Evolutionary conservation across 2,329 filamentous ascomycete genomes (phyloP).

Genomic region (Rasamsonia emersonii): DNA sequence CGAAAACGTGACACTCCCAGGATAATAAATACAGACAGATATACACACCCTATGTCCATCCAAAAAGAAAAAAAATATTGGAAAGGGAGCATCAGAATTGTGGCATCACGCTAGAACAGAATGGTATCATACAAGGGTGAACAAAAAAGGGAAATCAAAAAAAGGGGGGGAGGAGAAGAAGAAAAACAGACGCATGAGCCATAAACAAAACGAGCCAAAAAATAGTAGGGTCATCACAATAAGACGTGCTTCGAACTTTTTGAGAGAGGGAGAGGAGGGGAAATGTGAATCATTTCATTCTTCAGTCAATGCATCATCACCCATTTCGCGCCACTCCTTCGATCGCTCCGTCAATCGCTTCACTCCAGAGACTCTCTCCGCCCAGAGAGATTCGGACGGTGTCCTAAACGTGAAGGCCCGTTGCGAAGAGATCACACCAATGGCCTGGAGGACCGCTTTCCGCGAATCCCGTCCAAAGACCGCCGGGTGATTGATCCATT

Average conservation of each 20-base stretch:
- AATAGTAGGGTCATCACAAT: not conserved
- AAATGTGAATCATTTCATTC: slow-evolving; percentile 35
- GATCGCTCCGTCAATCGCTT: slow-evolving; percentile 73
- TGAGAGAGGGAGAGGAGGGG: too few species aligned
- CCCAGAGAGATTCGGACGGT: slow-evolving; percentile 82
- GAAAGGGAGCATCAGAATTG: too few species aligned
- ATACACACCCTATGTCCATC: too few species aligned
- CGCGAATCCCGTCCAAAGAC: slow-evolving; percentile 89
- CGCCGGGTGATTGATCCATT: slow-evolving; percentile 96
- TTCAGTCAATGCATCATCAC: slow-evolving; percentile 60
- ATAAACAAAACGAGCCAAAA: slow-evolving; percentile 3
- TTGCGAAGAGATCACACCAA: slow-evolving; percentile 92
- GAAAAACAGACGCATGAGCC: slow-evolving; percentile 4
- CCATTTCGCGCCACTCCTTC: slow-evolving; percentile 84
- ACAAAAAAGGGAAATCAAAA: slow-evolving; percentile 11
- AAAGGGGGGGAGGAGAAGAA: slow-evolving; percentile 6
- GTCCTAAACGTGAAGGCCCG: slow-evolving; percentile 89
- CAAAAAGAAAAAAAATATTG: too few species aligned
- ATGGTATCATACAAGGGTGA: slow-evolving; percentile 32
- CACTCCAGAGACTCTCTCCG: slow-evolving; percentile 69
- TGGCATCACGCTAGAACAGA: slow-evolving; percentile 21
- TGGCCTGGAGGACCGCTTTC: slow-evolving; percentile 92
- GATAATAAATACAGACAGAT: too few species aligned
- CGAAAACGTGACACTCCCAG: too few species aligned
- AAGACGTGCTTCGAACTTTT: too few species aligned